Evolutionary conservation across 75 land plant species (phyloP).

Genomic region (Selaginella tamariscina): DNA sequence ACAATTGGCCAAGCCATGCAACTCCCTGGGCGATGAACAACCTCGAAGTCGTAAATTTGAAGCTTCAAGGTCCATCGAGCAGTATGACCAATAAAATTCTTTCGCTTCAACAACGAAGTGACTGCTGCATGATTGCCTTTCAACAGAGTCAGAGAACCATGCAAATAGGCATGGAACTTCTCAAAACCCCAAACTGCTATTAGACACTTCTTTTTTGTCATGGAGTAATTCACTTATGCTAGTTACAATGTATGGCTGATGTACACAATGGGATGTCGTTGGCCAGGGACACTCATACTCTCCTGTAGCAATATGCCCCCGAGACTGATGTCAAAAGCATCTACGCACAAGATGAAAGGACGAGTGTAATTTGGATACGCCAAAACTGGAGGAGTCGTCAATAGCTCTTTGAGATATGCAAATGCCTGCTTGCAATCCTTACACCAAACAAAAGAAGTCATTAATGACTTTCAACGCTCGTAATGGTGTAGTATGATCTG

Average conservation of each 20-base stretch:
- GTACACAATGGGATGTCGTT: background rate
- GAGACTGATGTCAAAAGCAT: background rate
- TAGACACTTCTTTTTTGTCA: background rate
- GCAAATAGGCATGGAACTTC: background rate
- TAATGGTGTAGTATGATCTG: background rate
- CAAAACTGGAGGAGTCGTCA: background rate
- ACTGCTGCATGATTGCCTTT: background rate
- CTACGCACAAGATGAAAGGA: background rate
- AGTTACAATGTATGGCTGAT: background rate
- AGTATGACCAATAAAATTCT: background rate
- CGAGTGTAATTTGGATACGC: background rate
- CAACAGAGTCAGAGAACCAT: background rate
- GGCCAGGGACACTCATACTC: background rate
- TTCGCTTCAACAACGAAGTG: background rate
- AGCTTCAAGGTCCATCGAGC: conserved; percentile 1
- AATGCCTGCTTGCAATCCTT: background rate
- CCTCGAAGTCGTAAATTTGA: background rate
- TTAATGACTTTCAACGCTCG: background rate
- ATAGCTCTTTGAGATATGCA: background rate
- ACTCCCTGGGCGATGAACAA: background rate
- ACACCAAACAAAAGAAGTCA: background rate
- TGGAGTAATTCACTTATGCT: background rate
- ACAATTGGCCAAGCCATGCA: background rate
- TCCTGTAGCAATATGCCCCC: background rate
- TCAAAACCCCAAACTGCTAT: background rate